Percentiles rank a stretch among this genome's conserved stretches.
Evolutionary conservation across 2,329 filamentous ascomycete genomes (phyloP).

Genomic region (Orbilia ellipsospora): DNA sequence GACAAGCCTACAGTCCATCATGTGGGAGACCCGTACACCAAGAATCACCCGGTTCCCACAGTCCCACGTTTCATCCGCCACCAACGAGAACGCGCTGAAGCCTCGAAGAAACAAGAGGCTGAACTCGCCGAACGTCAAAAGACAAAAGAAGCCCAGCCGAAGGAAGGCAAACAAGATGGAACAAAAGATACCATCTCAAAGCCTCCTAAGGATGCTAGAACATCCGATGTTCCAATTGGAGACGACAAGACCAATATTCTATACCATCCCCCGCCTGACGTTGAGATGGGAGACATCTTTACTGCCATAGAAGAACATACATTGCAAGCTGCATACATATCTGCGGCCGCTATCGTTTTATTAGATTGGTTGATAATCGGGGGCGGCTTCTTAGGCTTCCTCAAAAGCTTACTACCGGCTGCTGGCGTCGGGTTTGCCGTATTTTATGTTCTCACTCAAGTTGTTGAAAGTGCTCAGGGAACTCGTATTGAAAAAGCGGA

Average conservation of each 20-base stretch:
- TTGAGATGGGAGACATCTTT: conserved; percentile 52
- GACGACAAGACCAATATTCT: conserved; percentile 88
- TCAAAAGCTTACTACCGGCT: conserved; percentile 46
- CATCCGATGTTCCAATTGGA: conserved; percentile 92
- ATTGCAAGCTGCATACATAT: conserved; percentile 59
- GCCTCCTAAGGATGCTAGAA: conserved; percentile 62
- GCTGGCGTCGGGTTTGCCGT: conserved; percentile 40
- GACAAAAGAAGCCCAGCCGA: conserved; percentile 18
- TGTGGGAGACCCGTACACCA: conserved; percentile 44
- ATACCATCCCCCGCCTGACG: conserved; percentile 50
- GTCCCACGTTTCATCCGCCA: conserved; percentile 46
- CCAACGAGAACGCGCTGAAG: conserved; percentile 41
- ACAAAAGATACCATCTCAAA: conserved; percentile 15
- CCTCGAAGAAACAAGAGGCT: conserved; percentile 42
- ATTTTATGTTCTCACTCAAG: conserved; percentile 41
- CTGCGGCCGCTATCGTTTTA: conserved; percentile 36
- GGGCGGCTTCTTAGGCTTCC: conserved; percentile 36
- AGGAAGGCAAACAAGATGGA: background rate
- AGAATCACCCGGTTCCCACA: conserved; percentile 44
- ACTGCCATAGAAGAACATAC: conserved; percentile 39
- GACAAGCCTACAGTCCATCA: conserved; percentile 44
- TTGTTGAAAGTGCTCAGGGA: conserved; percentile 31
- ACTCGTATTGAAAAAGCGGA: conserved; percentile 23
- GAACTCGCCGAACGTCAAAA: conserved; percentile 31
- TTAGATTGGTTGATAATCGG: conserved; percentile 47